Evolutionary conservation across 192 early-diverging fungal species (phyloP).

Genomic region (Coemansia biformis): DNA sequence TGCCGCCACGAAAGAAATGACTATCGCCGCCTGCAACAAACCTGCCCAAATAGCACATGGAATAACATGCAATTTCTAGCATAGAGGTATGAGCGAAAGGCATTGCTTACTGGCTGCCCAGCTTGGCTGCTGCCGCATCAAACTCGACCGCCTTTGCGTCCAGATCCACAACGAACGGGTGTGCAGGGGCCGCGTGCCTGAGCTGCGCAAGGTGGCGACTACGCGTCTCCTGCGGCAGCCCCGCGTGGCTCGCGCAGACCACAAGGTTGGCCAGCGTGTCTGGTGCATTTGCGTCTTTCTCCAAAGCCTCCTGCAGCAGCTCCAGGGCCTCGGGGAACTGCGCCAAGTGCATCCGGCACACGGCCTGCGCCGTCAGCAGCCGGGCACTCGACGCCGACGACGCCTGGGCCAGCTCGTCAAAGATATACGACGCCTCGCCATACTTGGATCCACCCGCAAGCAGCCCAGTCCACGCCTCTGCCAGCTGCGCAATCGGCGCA

Average conservation of each 20-base stretch:
- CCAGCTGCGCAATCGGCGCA: slow-evolving; percentile 84
- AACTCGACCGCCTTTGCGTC: slow-evolving; percentile 77
- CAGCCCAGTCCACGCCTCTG: slow-evolving; percentile 85
- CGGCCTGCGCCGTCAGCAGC: slow-evolving; percentile 75
- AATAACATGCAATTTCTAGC: no score
- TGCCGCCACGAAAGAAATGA: no score
- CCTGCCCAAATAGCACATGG: no score
- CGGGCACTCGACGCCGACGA: slow-evolving; percentile 67
- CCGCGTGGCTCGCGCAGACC: slow-evolving; percentile 62
- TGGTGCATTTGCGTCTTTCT: slow-evolving; percentile 64
- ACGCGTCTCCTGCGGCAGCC: slow-evolving; percentile 63
- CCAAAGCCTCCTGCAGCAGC: slow-evolving; percentile 70
- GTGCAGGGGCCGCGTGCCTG: slow-evolving; percentile 64
- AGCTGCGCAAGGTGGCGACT: slow-evolving; percentile 68
- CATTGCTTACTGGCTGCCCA: no score
- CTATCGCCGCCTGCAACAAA: no score
- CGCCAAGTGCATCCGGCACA: slow-evolving; percentile 71
- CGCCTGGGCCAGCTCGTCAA: slow-evolving; percentile 83
- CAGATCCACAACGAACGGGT: slow-evolving; percentile 73
- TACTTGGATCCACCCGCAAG: slow-evolving; percentile 68
- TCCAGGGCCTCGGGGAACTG: slow-evolving; percentile 78
- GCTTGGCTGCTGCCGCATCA: slow-evolving; percentile 41
- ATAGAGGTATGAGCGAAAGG: no score
- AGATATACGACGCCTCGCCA: slow-evolving; percentile 87
- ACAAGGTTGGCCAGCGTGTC: slow-evolving; percentile 87